Conservation (phyloP, 768 basidiomycete genomes). For the Suillus placidus region DNA sequence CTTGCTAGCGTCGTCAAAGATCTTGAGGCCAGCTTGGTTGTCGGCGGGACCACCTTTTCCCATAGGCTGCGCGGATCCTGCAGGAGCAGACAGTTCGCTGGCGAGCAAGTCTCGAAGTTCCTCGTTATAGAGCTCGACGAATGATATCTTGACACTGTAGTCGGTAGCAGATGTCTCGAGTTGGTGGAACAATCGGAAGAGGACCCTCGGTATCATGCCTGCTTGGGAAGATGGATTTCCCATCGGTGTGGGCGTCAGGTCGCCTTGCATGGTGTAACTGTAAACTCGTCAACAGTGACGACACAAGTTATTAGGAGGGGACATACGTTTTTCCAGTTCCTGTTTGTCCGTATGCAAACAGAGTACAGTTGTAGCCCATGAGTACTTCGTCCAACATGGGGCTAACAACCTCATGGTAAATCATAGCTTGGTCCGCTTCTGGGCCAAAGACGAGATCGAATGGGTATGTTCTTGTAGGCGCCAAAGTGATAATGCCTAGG, state of each 20-base stretch:
- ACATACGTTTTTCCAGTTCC: slow-evolving; percentile 98
- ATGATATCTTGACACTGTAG: slow-evolving; percentile 92
- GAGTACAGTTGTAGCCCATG: slow-evolving; percentile 93
- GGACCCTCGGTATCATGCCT: slow-evolving; percentile 93
- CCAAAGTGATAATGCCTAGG: slow-evolving; percentile 72
- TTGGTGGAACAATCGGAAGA: slow-evolving; percentile 89
- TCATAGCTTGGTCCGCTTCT: slow-evolving; percentile 92
- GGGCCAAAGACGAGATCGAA: slow-evolving; percentile 97
- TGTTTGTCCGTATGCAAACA: slow-evolving; percentile 98
- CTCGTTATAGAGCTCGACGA: slow-evolving; percentile 96
- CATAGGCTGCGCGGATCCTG: slow-evolving; percentile 76
- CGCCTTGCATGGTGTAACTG: slow-evolving; percentile 98
- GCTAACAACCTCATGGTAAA: slow-evolving; percentile 91
- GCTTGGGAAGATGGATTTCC: slow-evolving; percentile 88
- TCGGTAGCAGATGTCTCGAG: slow-evolving; percentile 79
- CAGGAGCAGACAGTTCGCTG: slow-evolving; percentile 71
- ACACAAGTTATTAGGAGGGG: slow-evolving; percentile 3
- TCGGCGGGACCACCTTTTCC: slow-evolving; percentile 59
- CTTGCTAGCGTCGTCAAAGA: slow-evolving; percentile 91
- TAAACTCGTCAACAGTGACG: slow-evolving; percentile 16
- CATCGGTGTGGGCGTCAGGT: slow-evolving; percentile 78
- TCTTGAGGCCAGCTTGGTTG: slow-evolving; percentile 67
- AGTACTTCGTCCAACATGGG: slow-evolving; percentile 95
- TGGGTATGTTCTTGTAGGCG: slow-evolving; percentile 84
- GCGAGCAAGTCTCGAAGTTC: slow-evolving; percentile 93